Base-by-base conservation (phyloP, 2,329 filamentous ascomycete species). In the Talaromyces marneffei region DNA sequence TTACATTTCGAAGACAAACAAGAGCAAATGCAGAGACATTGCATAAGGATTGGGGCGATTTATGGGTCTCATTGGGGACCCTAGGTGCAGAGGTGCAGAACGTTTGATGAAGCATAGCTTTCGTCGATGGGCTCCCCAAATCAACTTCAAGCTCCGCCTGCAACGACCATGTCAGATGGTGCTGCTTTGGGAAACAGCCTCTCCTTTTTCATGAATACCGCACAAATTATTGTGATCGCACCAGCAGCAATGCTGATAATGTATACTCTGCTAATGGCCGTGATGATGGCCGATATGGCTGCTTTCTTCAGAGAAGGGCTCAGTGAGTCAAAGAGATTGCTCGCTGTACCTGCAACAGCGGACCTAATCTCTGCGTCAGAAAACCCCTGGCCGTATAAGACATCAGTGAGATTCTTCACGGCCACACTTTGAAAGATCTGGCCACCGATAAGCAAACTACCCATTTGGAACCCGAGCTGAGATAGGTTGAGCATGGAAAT, bases 401-500 rank as follows among this genome's bases (percentile, higher is more conserved):
- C 40, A 2, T 20, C 20, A 10, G 23, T 52, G 9, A 61, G 25
- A 12, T 55, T 27, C n/a, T 4, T 56, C 33, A 57, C 29, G 2
- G 23, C 53, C 3, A 61, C 7, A 23, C 37, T 40, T 27, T 61
- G 52, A 14, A 57, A 61, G n/a, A 61, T 57, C 29, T 37, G 14
- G 12, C 59, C 53, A 14, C 39, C 52, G 8, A 61, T 61, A 8
- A 48, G 20, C 16, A 61, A 48, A 18, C 40, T 46, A 4, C 35
- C 42, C 12, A 56, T 39, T 12, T 56, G 52, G 18, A 42, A 48
- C 2, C 39, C 52, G 12, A 54, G 29, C 27, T 61, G 59, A n/a
- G 52, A 56, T 8, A 61, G n/a, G 16, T 61, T 61, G 16, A 56
- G 29, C 29, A 56, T 39, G 14, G 40, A 46, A 16, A 56, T 50